phyloP scores from a whole-genome alignment of 305 asterid genomes.

The Fraxinus albicans region DNA sequence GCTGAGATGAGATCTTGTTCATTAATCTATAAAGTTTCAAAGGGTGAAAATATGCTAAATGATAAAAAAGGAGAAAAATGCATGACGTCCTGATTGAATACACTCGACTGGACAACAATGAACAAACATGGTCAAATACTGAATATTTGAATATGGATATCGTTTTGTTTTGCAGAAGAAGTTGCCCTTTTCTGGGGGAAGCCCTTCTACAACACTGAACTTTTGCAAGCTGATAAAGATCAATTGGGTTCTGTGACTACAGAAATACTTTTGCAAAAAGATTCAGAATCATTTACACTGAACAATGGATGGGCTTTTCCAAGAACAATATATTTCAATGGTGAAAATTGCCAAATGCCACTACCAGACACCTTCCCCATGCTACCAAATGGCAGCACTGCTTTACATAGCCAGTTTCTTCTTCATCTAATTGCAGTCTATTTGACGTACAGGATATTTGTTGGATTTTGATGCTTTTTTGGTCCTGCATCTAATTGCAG shows the following conservation, averaged over 20 bases:
- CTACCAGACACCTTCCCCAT: slow-evolving; percentile 59
- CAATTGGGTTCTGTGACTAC: slow-evolving; percentile 56
- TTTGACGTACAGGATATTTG: slow-evolving; percentile 24
- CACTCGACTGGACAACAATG: background rate
- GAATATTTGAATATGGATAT: background rate
- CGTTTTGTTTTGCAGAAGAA: slow-evolving; percentile 45
- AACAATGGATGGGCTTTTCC: slow-evolving; percentile 78
- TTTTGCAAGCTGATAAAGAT: slow-evolving; percentile 39
- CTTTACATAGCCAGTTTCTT: background rate
- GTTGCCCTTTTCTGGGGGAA: slow-evolving; percentile 68
- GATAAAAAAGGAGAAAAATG: background rate
- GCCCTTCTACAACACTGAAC: slow-evolving; percentile 34
- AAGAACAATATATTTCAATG: slow-evolving; percentile 57
- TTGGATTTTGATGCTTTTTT: slow-evolving; percentile 12
- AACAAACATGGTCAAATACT: background rate
- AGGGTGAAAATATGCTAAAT: background rate
- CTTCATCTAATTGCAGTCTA: slow-evolving; percentile 23
- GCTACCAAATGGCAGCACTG: slow-evolving; percentile 51
- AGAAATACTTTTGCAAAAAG: slow-evolving; percentile 58
- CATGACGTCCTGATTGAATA: background rate
- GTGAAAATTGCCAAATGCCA: slow-evolving; percentile 75
- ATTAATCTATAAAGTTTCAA: background rate
- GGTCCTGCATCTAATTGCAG: background rate
- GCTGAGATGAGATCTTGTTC: background rate
- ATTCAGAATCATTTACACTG: slow-evolving; percentile 46